Evolutionary conservation across 2,329 filamentous ascomycete species (phyloP).

Genomic region (Apiospora sp.): DNA sequence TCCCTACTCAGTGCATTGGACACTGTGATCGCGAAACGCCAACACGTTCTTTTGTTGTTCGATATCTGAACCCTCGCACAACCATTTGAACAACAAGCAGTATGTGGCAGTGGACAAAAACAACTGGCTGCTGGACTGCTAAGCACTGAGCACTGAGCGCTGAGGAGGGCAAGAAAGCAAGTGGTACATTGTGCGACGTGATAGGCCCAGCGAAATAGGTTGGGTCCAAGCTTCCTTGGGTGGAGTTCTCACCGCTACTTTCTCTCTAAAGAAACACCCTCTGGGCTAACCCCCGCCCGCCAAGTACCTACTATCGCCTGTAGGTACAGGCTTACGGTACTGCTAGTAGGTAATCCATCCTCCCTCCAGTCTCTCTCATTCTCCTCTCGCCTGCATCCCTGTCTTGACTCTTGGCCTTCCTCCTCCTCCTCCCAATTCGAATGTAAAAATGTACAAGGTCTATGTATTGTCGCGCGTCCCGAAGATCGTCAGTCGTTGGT

Average conservation of each 20-base stretch:
- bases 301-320: not conserved
- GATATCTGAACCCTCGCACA: slow-evolving; percentile 18
- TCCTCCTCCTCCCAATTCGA: slow-evolving; percentile 13
- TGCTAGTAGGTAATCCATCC: not conserved
- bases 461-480: slow-evolving; percentile 5
- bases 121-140: not conserved
- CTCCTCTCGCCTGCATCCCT: slow-evolving; percentile 14
- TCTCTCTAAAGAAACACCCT: not conserved
- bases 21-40: slow-evolving; percentile 12
- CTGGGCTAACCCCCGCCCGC: not conserved
- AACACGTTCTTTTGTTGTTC: slow-evolving; percentile 2
- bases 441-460: not conserved
- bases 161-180: not conserved
- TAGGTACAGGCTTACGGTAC: not conserved
- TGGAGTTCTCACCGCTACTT: slow-evolving; percentile 30
- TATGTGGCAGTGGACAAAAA: not conserved
- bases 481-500: slow-evolving; percentile 21
- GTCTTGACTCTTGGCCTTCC: slow-evolving; percentile 6
- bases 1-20: not conserved
- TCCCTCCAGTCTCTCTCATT: slow-evolving; percentile 2
- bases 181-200: slow-evolving; percentile 16
- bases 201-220: slow-evolving; percentile 25
- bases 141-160: not conserved
- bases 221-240: slow-evolving; percentile 26
- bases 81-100: not conserved